Base-by-base conservation (phyloP, 306 rosid species). In the Fagus crenata region DNA sequence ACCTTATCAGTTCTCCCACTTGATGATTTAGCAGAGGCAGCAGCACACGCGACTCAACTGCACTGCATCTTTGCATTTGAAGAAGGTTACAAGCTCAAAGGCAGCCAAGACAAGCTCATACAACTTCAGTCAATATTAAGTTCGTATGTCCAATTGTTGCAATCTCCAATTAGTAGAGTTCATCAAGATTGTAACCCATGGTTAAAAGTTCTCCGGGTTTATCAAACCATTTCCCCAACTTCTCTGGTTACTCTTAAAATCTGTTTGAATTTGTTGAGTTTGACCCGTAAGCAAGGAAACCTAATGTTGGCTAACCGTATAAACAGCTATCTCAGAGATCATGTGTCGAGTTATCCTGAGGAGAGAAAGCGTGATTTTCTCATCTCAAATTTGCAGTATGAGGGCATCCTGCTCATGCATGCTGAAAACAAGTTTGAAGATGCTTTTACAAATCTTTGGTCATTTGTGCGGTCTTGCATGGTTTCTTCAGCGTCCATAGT, bases 381-480 rank as follows among this genome's bases (percentile, higher is more conserved):
- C 58, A 76, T 53, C 69, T 92, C 88, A 70, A 86, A 87, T 82
- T 89, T 91, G 90, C 94, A 86, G 83, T 92, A 89, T 56, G 97
- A 93, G 89, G 89, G 86, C 78, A 85, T 89, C 85, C 82, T 91
- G 84, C 84, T 93, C 59, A 80, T 85, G 87, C 86, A 90, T 82
- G 93, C 94, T 74, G 96, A 90, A 84, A 90, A 90, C 76, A 91
- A 87, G 73, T 87, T 90, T 88, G 97, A 93, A 84, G 97, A 89
- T 64, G 94, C 98, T 81, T 84, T 91, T 78, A 87, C 81, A 72
- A 83, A 78, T 85, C 97, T 93, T 72, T 93, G 96, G 97, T 90
- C 96, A 73, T 90, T 90, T 79, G 84, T 93, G 77, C 78, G 53
- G 51, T 93, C 94, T 84, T 79, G 72, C 75, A 77, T 93, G 85